Evolutionary conservation across 2,329 filamentous ascomycete species (phyloP).

Genomic region (Beauveria australis): DNA sequence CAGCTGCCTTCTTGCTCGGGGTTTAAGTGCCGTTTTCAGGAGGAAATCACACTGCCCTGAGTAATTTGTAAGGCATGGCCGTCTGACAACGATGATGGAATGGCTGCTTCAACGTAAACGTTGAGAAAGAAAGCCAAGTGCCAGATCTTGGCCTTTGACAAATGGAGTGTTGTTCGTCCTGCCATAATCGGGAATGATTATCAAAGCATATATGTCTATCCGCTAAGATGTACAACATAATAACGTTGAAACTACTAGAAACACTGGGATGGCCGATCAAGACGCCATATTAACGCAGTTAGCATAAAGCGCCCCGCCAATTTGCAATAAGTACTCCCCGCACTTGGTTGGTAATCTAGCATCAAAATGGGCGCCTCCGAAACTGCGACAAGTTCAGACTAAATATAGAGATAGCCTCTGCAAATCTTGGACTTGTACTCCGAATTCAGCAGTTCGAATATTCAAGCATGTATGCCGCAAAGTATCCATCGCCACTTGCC

Average conservation of each 20-base stretch:
- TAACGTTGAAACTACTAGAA: neutral
- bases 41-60: too few species aligned
- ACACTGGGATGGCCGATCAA: neutral
- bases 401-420: neutral
- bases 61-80: too few species aligned
- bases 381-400: neutral
- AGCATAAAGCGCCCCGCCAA: neutral
- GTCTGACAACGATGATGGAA: neutral
- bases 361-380: neutral
- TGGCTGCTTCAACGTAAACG: neutral
- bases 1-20: neutral
- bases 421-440: neutral
- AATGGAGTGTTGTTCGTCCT: too few species aligned
- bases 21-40: neutral
- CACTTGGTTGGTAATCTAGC: constrained; percentile 6
- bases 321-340: neutral
- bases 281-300: neutral
- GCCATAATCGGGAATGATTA: too few species aligned
- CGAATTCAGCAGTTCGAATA: neutral
- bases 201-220: too few species aligned
- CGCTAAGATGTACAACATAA: too few species aligned
- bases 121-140: neutral
- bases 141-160: neutral
- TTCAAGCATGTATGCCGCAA: neutral
- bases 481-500: constrained; percentile 41